Conservation (phyloP, 768 basidiomycete species). For the Phaffia tasmanica region DNA sequence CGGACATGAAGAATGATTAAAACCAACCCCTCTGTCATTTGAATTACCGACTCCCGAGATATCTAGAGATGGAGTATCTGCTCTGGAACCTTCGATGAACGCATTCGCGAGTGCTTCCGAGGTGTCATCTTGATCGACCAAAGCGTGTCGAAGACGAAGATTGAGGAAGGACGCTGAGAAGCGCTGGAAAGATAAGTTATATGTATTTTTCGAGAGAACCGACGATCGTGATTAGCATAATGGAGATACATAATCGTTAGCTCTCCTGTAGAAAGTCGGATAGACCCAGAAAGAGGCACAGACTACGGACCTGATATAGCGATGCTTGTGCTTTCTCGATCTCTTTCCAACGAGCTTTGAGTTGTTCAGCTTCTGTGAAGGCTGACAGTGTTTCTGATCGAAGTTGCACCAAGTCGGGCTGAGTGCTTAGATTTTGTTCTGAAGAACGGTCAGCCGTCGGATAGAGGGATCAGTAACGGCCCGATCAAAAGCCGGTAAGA, state of each 20-base stretch:
- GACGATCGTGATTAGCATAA: not conserved
- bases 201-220: not conserved
- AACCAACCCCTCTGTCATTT: constrained; percentile 16
- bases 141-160: constrained; percentile 74
- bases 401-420: constrained; percentile 62
- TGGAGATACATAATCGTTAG: not conserved
- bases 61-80: constrained; percentile 36
- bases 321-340: constrained; percentile 79
- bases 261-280: not conserved
- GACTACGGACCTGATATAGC: constrained; percentile 60
- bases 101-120: constrained; percentile 74
- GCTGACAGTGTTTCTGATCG: constrained; percentile 73
- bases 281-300: too few relatives aligned
- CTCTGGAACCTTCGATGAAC: constrained; percentile 53
- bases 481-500: not conserved
- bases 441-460: constrained; percentile 8
- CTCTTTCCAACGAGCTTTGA: constrained; percentile 75
- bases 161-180: constrained; percentile 78
- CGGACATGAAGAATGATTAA: not conserved
- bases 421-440: constrained; percentile 67
- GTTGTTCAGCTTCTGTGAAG: constrained; percentile 70
- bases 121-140: constrained; percentile 76
- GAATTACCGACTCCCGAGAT: not conserved
- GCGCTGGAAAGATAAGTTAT: constrained; percentile 45
- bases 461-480: constrained; percentile 17